Evolutionary conservation across 2,329 filamentous ascomycete species (phyloP).

Genomic region (Pseudonectria foliicola): DNA sequence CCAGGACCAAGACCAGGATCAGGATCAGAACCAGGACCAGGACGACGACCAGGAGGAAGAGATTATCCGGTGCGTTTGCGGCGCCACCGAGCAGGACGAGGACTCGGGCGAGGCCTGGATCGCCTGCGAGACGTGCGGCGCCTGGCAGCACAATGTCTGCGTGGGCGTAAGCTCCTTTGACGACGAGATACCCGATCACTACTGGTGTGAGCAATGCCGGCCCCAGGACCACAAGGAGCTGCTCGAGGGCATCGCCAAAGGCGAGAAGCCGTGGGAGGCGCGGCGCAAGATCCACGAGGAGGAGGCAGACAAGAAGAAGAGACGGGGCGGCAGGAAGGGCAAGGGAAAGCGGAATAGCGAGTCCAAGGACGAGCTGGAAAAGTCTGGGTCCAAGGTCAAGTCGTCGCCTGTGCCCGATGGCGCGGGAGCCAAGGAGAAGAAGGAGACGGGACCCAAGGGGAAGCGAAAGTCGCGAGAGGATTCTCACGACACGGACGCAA

Average conservation of each 20-base stretch:
- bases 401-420: constrained; percentile 33
- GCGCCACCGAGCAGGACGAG: constrained; percentile 76
- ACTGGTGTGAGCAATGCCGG: constrained; percentile 86
- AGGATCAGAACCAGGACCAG: constrained; percentile 44
- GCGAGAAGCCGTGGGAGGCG: constrained; percentile 82
- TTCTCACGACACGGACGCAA: constrained; percentile 43
- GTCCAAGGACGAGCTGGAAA: constrained; percentile 51
- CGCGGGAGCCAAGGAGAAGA: constrained; percentile 38
- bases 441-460: constrained; percentile 35
- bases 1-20: constrained; percentile 41
- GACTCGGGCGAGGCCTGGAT: constrained; percentile 91
- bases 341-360: constrained; percentile 63
- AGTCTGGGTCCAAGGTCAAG: constrained; percentile 28
- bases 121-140: constrained; percentile 83
- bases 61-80: constrained; percentile 89
- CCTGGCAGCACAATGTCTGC: constrained; percentile 97
- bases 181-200: constrained; percentile 72
- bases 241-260: constrained; percentile 67
- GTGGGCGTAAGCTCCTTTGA: constrained; percentile 76
- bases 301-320: constrained; percentile 51
- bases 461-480: constrained; percentile 55
- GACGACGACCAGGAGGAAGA: constrained; percentile 49
- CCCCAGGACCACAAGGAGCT: constrained; percentile 79
- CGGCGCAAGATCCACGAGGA: constrained; percentile 56
- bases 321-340: constrained; percentile 53